Evolutionary conservation across 768 basidiomycete species (phyloP).

Genomic region (Atractiella rhizophila): DNA sequence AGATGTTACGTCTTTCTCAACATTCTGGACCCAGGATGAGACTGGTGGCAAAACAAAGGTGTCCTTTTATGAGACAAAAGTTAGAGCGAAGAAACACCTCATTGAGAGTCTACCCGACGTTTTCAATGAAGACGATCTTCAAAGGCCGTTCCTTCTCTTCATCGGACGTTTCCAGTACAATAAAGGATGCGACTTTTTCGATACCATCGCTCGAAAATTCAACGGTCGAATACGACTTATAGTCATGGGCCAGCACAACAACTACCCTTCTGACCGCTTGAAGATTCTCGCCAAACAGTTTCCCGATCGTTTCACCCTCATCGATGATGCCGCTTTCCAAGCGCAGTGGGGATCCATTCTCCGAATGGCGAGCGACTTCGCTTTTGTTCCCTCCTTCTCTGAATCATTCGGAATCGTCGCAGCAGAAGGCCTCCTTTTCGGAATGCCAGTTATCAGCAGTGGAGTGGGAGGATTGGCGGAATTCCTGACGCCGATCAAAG

Average conservation of each 20-base stretch:
- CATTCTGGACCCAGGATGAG: not conserved
- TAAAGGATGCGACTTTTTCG: slow-evolving; percentile 6
- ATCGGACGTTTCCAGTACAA: slow-evolving; percentile 10
- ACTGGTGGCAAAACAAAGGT: not conserved
- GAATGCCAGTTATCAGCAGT: slow-evolving; percentile 1
- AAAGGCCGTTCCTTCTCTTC: slow-evolving; percentile 4
- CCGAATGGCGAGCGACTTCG: slow-evolving; percentile 7
- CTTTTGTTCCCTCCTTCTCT: slow-evolving; percentile 3
- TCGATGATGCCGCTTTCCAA: slow-evolving; percentile 1
- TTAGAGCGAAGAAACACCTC: not conserved
- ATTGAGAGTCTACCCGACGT: not conserved
- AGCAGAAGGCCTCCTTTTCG: slow-evolving; percentile 7
- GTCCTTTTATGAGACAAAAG: not conserved
- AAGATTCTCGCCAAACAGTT: not conserved
- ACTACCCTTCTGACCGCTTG: slow-evolving; percentile 2
- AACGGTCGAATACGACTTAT: slow-evolving; percentile 4
- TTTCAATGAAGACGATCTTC: not conserved
- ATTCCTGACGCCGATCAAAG: not conserved
- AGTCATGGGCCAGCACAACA: slow-evolving; percentile 7
- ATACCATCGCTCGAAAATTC: not conserved
- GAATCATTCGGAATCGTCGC: slow-evolving; percentile 9
- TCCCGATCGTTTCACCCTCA: not conserved
- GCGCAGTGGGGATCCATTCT: not conserved
- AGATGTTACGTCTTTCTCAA: not conserved
- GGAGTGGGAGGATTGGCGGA: slow-evolving; percentile 6